Evolutionary conservation across 1,284 basidiomycete genomes (phyloP), one percentile per base, ranked within the genome.

Genomic region (Crepidotus sp.): DNA sequence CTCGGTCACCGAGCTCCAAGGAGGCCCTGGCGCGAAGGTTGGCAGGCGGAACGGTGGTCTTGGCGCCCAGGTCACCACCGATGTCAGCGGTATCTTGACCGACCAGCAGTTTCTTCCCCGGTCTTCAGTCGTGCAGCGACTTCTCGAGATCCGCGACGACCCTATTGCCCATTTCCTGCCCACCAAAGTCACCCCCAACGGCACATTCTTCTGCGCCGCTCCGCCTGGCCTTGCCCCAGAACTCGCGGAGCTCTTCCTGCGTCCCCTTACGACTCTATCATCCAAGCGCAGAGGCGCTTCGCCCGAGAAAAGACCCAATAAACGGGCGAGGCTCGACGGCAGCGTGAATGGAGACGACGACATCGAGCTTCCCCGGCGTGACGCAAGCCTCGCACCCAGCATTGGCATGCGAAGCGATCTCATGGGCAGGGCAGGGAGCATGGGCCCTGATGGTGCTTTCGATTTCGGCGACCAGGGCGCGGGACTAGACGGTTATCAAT

Each of bases 161-260:
- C 92, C 92, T 11, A 66, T 87, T 2, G 69, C 81, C 3, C 82
- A 93, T 59, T 94, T 95, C 66, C 65, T 94, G 38, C 90, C 92
- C 1, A 87, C 80, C 1, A 83, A 76, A 57, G 68, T 75, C 29
- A 83, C 80, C 4, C 68, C 80, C 6, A 74, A 77, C 34, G 83
- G 80, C 13, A 78, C 77, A 9, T 82, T 81, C 63, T 81, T 92
- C 60, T 87, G 76, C 55, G 85, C 82, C 35, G 91, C 83, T 0
- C 88, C 89, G 9, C 80, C 80, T 9, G 88, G 87, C 2, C 66
- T 92, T 19, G 78, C 81, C 0, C 83, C 87, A 0, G 88, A 94
- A 61, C 71, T 97, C 7, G 73, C 75, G 0, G 77, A 84, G 45
- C 65, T 96, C 45, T 96, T 96, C 67, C 73, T 86, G 64, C 83